phyloP scores from a whole-genome alignment of 2,329 filamentous ascomycete species.

The Talaromyces rugulosus region DNA sequence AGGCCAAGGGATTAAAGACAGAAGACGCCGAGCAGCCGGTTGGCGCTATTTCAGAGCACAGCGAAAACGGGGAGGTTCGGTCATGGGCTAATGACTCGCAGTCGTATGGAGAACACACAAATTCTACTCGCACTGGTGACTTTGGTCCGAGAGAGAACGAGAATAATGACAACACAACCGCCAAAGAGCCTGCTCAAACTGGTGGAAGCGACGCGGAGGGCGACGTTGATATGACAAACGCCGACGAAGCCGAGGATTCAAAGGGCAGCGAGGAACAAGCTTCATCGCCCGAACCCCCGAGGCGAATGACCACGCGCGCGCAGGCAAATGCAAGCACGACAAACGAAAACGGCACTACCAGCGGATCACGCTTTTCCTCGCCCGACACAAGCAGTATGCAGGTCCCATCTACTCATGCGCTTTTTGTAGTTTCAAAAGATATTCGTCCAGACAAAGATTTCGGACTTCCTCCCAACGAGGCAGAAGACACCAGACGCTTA shows the following conservation, averaged over 20 bases:
- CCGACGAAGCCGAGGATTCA: slow-evolving; percentile 20
- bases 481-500: slow-evolving; percentile 58
- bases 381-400: slow-evolving; percentile 27
- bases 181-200: background rate
- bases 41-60: slow-evolving; percentile 29
- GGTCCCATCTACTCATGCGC: slow-evolving; percentile 48
- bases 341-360: slow-evolving; percentile 22
- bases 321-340: slow-evolving; percentile 35
- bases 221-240: slow-evolving; percentile 10
- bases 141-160: background rate
- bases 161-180: background rate
- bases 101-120: background rate
- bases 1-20: slow-evolving; percentile 25
- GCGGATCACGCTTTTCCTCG: slow-evolving; percentile 16
- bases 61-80: slow-evolving; percentile 17
- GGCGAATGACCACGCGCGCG: slow-evolving; percentile 45
- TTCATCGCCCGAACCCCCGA: slow-evolving; percentile 37
- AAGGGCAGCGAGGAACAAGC: slow-evolving; percentile 27
- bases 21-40: slow-evolving; percentile 33
- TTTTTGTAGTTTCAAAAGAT: slow-evolving; percentile 53
- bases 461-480: slow-evolving; percentile 55
- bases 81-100: slow-evolving; percentile 13
- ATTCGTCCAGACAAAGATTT: slow-evolving; percentile 52
- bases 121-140: background rate
- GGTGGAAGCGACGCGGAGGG: background rate